A percentile compares a stretch with the other conserved stretches of the same genome.
Evolutionary conservation across 2,329 filamentous ascomycete genomes (phyloP).

Genomic region (Colletotrichum sansevieriae): DNA sequence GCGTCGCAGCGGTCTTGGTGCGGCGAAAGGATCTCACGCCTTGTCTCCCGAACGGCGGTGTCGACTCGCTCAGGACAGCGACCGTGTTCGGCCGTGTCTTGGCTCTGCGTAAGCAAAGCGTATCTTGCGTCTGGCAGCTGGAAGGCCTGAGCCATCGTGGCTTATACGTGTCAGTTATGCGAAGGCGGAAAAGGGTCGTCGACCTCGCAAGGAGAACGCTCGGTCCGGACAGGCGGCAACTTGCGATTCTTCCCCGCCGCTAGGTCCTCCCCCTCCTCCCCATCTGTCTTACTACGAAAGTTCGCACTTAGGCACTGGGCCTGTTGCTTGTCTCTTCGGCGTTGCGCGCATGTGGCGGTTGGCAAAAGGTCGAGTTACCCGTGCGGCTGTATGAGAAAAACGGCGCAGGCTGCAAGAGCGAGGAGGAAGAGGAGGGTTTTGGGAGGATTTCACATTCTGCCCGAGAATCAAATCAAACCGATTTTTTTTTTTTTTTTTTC

Average conservation of each 20-base stretch:
- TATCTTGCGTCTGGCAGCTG: slow-evolving; percentile 40
- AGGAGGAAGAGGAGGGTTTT: slow-evolving; percentile 4
- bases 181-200: neutral
- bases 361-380: neutral
- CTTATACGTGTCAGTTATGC: slow-evolving; percentile 29
- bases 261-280: slow-evolving; percentile 15
- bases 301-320: slow-evolving; percentile 18
- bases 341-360: slow-evolving; percentile 24
- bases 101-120: slow-evolving; percentile 39
- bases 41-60: neutral
- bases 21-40: neutral
- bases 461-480: slow-evolving; percentile 40
- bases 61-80: slow-evolving; percentile 11
- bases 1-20: slow-evolving; percentile 6
- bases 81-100: slow-evolving; percentile 35
- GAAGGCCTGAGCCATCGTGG: slow-evolving; percentile 36
- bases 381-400: slow-evolving; percentile 34
- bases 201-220: slow-evolving; percentile 13
- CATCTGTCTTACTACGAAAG: neutral
- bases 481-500: neutral
- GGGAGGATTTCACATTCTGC: slow-evolving; percentile 38
- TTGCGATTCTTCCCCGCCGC: slow-evolving; percentile 19
- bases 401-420: neutral
- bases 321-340: slow-evolving; percentile 11
- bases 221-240: slow-evolving; percentile 29